Conservation (phyloP, 768 basidiomycete genomes). For the Amanita jacksonii region DNA sequence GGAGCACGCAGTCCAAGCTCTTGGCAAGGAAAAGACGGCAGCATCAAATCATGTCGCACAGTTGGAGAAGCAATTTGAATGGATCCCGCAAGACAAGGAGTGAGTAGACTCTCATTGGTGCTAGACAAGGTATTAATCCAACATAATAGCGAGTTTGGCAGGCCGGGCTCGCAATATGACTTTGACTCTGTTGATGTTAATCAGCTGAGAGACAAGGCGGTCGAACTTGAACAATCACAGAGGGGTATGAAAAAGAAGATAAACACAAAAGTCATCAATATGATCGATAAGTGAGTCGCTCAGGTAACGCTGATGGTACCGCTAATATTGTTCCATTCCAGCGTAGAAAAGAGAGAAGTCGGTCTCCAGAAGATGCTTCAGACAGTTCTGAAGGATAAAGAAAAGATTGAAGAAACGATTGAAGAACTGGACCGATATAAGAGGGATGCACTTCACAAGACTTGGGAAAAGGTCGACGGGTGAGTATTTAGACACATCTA, state of each 20-base stretch:
- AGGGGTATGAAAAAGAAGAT: conserved; percentile 91
- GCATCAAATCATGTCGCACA: conserved; percentile 42
- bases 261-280: conserved; percentile 90
- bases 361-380: conserved; percentile 82
- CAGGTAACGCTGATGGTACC: neutral
- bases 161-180: conserved; percentile 72
- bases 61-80: conserved; percentile 76
- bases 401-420: conserved; percentile 92
- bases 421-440: conserved; percentile 91
- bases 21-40: conserved; percentile 55
- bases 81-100: conserved; percentile 87
- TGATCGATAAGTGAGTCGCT: conserved; percentile 78
- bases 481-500: conserved; percentile 30
- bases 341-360: conserved; percentile 89
- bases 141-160: conserved; percentile 66
- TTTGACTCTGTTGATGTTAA: conserved; percentile 58
- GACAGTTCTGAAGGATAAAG: conserved; percentile 85
- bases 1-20: conserved; percentile 56
- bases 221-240: conserved; percentile 68
- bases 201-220: conserved; percentile 50
- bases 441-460: conserved; percentile 84
- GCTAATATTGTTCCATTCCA: conserved; percentile 19
- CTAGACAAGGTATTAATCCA: neutral
- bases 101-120: conserved; percentile 30
- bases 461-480: conserved; percentile 94